Evolutionary conservation across 768 basidiomycete genomes (phyloP).

Genomic region (Calvatia gigantea): DNA sequence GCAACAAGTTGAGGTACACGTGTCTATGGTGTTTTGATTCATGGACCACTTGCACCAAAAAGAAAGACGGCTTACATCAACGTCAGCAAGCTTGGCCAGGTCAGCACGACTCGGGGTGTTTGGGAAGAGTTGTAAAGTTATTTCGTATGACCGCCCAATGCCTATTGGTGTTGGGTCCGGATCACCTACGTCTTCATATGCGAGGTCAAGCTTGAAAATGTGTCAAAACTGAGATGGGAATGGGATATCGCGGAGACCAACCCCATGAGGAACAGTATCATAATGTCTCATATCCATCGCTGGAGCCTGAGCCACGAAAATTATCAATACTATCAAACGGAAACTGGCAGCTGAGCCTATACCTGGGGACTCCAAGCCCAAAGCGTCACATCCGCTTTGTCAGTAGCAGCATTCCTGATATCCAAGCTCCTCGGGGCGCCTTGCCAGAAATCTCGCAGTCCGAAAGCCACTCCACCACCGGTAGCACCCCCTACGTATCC

Average conservation of each 20-base stretch:
- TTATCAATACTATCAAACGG: no score
- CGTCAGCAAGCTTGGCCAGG: constrained; percentile 25
- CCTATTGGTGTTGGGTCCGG: constrained; percentile 34
- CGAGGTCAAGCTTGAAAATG: constrained; percentile 27
- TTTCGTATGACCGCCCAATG: constrained; percentile 34
- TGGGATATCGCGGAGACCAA: constrained; percentile 11
- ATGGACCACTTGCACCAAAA: not conserved
- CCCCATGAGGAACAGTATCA: constrained; percentile 34
- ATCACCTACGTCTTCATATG: constrained; percentile 37
- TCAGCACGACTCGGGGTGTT: constrained; percentile 28
- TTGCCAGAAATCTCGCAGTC: constrained; percentile 36
- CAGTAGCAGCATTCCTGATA: constrained; percentile 28
- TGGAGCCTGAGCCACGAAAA: constrained; percentile 20
- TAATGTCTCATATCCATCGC: constrained; percentile 37
- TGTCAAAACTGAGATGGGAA: not conserved
- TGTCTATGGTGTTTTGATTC: constrained; percentile 18
- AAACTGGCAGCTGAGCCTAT: not conserved
- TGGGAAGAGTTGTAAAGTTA: constrained; percentile 29
- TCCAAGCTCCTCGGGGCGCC: constrained; percentile 32
- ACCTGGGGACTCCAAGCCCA: constrained; percentile 34
- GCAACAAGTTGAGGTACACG: constrained; percentile 30
- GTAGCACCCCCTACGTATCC: constrained; percentile 34
- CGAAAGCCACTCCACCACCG: constrained; percentile 33
- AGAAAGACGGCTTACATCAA: constrained; percentile 21
- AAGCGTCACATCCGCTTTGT: constrained; percentile 26